Evolutionary conservation across 352 stramenopile genomes (phyloP), one percentile per base, ranked within the genome.

Genomic region (Thalassiosira delicatula): DNA sequence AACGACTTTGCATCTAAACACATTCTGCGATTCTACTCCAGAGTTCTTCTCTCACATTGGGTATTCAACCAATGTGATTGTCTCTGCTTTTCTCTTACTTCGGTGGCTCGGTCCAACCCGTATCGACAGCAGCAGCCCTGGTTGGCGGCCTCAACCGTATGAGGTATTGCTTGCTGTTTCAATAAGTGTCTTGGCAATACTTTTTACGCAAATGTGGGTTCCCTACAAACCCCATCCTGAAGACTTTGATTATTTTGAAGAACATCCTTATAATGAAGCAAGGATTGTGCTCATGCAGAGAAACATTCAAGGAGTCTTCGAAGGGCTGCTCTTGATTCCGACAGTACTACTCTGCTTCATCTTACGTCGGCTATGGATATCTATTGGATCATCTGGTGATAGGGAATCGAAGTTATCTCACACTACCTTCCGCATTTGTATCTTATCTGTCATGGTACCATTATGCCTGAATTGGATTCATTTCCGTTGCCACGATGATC

Each of bases 151-250:
- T 21, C 3, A 32, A 25, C 29, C 29, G 19, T 30, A 25, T 5
- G 59, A 68, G 59, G 19, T 68, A 4, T 27, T 2, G 19, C 14
- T 68, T 46, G 59, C 59, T 32, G 49, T 30, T 25, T 17, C 27
- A n/a, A 3, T 49, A 27, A 29, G 27, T 11, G 23, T 68, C 11
- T 29, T 68, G 59, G 59, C 32, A 32, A 32, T 68, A 19, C 29
- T 68, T 29, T 68, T 68, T 19, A 68, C 59, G 14, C 59, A 68
- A 32, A 21, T 27, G 29, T 68, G 59, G 59, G 59, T 68, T 2
- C 59, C 59, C 23, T 68, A 30, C 49, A 32, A 46, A 17, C 57
- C 57, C 5, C 14, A 57, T n/a, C 46, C 46, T 25, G 19, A 44
- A 7, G 57, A 66, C 23, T 66, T 66, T 44, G 57, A 66, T 35